Conservation (phyloP, 129 eudicot species). For the Smallanthus sonchifolius region DNA sequence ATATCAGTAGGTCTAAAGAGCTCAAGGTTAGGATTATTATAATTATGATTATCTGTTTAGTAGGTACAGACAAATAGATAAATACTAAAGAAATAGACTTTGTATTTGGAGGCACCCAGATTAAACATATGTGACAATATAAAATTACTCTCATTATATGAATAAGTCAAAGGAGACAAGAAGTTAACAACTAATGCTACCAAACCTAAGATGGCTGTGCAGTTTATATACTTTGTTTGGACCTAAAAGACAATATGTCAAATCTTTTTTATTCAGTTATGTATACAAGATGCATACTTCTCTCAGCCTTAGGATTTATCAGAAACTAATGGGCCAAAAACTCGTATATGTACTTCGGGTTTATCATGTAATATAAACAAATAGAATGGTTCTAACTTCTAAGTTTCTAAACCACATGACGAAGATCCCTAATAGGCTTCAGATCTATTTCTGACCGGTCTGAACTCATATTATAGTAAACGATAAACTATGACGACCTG, state of each 20-base stretch:
- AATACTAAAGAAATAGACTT: slow-evolving; percentile 1
- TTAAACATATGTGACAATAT: neutral
- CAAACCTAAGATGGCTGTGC: slow-evolving; percentile 12
- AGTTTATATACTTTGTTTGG: slow-evolving; percentile 17
- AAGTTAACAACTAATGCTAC: slow-evolving; percentile 11
- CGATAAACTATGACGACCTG: neutral
- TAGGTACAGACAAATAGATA: slow-evolving; percentile 10
- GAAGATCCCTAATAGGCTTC: slow-evolving; percentile 3
- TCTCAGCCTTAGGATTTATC: neutral
- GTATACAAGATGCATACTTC: neutral
- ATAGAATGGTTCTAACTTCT: slow-evolving; percentile 4
- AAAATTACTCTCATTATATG: slow-evolving; percentile 12
- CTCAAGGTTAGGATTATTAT: neutral
- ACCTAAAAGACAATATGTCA: slow-evolving; percentile 13
- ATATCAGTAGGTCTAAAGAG: neutral
- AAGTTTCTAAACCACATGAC: neutral
- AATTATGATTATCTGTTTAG: slow-evolving; percentile 19
- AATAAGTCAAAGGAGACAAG: slow-evolving; percentile 17
- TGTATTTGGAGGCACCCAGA: slow-evolving; percentile 12
- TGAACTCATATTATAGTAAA: slow-evolving; percentile 5
- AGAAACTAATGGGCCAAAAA: slow-evolving; percentile 18
- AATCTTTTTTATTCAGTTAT: slow-evolving; percentile 10
- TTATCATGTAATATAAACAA: slow-evolving; percentile 16
- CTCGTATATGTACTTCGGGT: slow-evolving; percentile 1
- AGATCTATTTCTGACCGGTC: neutral